A percentile compares a stretch with the other conserved stretches of the same genome.
Evolutionary conservation across 192 early-diverging fungal species (phyloP).

Genomic region (Pilaira anomala): DNA sequence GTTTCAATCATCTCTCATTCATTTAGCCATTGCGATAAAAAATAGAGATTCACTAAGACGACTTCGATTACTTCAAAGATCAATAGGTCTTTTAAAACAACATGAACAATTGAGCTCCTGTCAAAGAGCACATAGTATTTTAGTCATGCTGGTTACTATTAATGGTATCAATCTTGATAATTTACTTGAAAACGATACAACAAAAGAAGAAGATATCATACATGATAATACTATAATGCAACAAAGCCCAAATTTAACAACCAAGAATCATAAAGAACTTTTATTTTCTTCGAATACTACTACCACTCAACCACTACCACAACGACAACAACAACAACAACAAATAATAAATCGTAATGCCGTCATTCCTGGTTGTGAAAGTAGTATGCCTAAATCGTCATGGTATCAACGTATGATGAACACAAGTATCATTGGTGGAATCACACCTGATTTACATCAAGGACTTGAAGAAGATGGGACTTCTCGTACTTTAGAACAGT

Average conservation of each 20-base stretch:
- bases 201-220: neutral
- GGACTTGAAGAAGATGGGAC: neutral
- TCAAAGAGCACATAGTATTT: slow-evolving; percentile 14
- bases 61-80: neutral
- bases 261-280: neutral
- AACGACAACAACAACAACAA: neutral
- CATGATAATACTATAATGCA: too few relatives aligned
- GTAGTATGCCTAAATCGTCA: slow-evolving; percentile 15
- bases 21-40: slow-evolving; percentile 4
- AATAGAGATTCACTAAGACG: slow-evolving; percentile 1
- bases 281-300: neutral
- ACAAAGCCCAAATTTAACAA: slow-evolving; percentile 1
- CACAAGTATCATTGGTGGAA: slow-evolving; percentile 25
- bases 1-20: slow-evolving; percentile 24
- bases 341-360: neutral
- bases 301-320: neutral
- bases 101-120: slow-evolving; percentile 9
- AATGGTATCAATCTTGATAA: slow-evolving; percentile 2
- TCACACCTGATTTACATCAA: slow-evolving; percentile 19
- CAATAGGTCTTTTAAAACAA: slow-evolving; percentile 8
- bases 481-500: neutral
- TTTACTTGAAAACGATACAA: neutral
- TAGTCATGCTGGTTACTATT: slow-evolving; percentile 11
- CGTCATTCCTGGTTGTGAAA: neutral
- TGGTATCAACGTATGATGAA: slow-evolving; percentile 24